These are phyloP conservation scores for Cicer arietinum DNA, from an alignment of 306 rosid species.

Conservation along the genomic window DNA sequence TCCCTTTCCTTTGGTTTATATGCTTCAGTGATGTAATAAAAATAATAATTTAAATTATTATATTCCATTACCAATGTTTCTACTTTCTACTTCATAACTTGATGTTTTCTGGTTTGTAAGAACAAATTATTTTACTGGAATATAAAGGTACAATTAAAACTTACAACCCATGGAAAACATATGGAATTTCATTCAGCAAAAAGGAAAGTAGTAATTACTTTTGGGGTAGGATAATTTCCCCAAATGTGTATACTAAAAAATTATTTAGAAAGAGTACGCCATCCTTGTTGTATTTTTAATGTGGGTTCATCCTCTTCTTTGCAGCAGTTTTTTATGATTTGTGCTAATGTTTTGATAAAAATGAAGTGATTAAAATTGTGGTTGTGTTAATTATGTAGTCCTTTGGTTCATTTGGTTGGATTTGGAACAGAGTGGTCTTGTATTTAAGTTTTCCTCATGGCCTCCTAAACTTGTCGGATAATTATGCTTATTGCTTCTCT, in stretches of 20 bases:
- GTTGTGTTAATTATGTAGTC: not conserved
- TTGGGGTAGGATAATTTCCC: constrained; percentile 8
- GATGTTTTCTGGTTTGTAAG: not conserved
- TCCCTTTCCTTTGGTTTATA: constrained; percentile 8
- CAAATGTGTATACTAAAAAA: not conserved
- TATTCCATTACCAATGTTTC: not conserved
- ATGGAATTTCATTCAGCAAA: not conserved
- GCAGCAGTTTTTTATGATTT: not conserved
- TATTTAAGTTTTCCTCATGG: not conserved
- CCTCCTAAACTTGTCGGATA: constrained; percentile 4
- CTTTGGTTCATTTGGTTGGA: constrained; percentile 7
- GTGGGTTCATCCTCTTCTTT: not conserved
- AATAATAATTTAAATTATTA: not conserved
- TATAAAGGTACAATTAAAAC: no score
- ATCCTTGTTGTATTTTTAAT: constrained; percentile 12
- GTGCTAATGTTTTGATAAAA: not conserved
- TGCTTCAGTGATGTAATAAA: constrained; percentile 33
- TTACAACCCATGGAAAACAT: not conserved
- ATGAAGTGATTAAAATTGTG: not conserved
- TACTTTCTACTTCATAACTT: constrained; percentile 30
- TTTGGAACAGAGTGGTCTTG: not conserved
- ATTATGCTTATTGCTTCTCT: constrained; percentile 3
- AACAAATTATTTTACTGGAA: no score
- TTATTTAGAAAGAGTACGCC: not conserved
- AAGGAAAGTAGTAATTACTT: constrained; percentile 21